Evolutionary conservation across 495 filamentous ascomycete species (phyloP).

Genomic region (Filosporella fistucella): DNA sequence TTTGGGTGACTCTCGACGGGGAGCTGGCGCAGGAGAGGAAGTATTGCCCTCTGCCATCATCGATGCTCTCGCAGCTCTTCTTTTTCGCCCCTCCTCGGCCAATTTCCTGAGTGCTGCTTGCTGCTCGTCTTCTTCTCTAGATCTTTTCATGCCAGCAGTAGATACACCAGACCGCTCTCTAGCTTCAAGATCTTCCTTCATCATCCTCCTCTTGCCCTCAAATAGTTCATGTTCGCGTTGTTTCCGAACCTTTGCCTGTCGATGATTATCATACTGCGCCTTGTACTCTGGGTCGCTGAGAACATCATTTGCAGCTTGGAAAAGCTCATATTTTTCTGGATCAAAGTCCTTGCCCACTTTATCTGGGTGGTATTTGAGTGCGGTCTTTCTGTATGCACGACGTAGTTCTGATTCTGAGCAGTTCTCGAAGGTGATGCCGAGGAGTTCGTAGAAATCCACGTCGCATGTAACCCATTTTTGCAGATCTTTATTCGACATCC

Average conservation of each 20-base stretch:
- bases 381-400: constrained; percentile 81
- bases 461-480: constrained; percentile 39
- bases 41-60: constrained; percentile 28
- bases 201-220: constrained; percentile 60
- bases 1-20: neutral
- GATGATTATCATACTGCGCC: constrained; percentile 65
- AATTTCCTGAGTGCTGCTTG: constrained; percentile 60
- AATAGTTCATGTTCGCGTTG: constrained; percentile 61
- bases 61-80: constrained; percentile 45
- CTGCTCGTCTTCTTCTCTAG: constrained; percentile 49
- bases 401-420: constrained; percentile 66
- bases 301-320: constrained; percentile 69
- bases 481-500: constrained; percentile 23
- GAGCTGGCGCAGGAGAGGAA: constrained; percentile 15
- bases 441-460: constrained; percentile 82
- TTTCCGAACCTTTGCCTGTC: constrained; percentile 56
- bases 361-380: constrained; percentile 89
- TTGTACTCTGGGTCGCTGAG: constrained; percentile 57
- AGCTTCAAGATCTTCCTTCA: constrained; percentile 72
- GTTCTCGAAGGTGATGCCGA: constrained; percentile 60
- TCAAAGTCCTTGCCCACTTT: constrained; percentile 58
- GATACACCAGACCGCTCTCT: constrained; percentile 38
- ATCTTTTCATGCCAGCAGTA: constrained; percentile 38
- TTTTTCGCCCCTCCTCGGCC: constrained; percentile 58
- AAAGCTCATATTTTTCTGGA: constrained; percentile 69